These are phyloP conservation scores for Prillingera fragicola DNA, from an alignment of 1,284 basidiomycete species.

Conservation along the genomic window DNA sequence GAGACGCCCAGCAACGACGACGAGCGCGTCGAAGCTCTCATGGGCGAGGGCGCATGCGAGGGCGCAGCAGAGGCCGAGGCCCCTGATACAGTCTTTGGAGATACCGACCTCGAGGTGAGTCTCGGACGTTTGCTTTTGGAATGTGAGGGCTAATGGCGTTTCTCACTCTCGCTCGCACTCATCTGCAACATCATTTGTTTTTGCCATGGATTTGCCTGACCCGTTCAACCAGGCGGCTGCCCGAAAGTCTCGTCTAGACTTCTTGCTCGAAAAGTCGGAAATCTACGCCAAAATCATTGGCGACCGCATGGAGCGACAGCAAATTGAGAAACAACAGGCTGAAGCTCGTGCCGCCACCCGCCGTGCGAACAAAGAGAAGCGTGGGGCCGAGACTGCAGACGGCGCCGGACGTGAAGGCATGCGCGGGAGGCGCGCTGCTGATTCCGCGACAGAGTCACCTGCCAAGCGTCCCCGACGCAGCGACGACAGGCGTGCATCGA, in stretches of 20 bases:
- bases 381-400: slow-evolving; percentile 16
- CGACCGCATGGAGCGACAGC: slow-evolving; percentile 48
- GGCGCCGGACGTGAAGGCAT: slow-evolving; percentile 12
- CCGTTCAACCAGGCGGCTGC: slow-evolving; percentile 27
- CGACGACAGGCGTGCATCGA: slow-evolving; percentile 6
- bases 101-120: too few species aligned
- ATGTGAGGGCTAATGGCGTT: too few species aligned
- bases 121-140: too few species aligned
- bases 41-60: too few species aligned
- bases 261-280: slow-evolving; percentile 46
- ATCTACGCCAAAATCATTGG: slow-evolving; percentile 49
- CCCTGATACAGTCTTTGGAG: too few species aligned
- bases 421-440: slow-evolving; percentile 14
- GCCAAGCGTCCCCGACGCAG: slow-evolving; percentile 3
- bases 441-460: slow-evolving; percentile 11
- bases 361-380: slow-evolving; percentile 45
- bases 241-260: slow-evolving; percentile 31
- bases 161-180: too few species aligned
- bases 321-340: slow-evolving; percentile 40
- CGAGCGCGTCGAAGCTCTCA: too few species aligned
- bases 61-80: too few species aligned
- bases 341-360: slow-evolving; percentile 37
- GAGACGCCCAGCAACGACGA: too few species aligned
- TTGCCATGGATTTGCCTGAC: background rate
- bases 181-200: background rate